Evolutionary conservation across 192 early-diverging fungal genomes (phyloP).

Genomic region (Podila epicladia): DNA sequence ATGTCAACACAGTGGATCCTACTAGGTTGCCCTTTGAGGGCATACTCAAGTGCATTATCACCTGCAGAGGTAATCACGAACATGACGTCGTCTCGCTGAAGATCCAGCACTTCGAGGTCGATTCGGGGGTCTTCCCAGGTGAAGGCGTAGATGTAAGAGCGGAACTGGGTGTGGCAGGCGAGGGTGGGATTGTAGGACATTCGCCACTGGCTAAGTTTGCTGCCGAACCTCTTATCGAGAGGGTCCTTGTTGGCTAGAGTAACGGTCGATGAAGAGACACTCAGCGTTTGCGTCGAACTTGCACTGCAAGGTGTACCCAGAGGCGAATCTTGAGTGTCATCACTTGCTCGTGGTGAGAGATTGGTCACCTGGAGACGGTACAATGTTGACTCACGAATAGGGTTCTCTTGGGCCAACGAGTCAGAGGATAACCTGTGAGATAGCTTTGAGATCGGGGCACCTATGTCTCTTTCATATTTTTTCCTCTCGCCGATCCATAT

Average conservation of each 20-base stretch:
- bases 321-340: no score
- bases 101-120: conserved; percentile 74
- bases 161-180: conserved; percentile 73
- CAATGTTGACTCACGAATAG: no score
- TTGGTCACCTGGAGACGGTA: no score
- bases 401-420: no score
- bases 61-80: conserved; percentile 86
- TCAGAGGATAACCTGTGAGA: no score
- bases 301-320: no score
- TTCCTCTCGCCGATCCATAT: conserved; percentile 81
- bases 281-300: no score
- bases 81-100: conserved; percentile 72
- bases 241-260: neutral
- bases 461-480: conserved; percentile 7
- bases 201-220: conserved; percentile 55
- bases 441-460: neutral
- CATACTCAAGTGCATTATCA: conserved; percentile 85
- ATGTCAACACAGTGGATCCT: conserved; percentile 86
- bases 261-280: neutral
- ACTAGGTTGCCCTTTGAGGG: conserved; percentile 69
- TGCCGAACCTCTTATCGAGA: conserved; percentile 13
- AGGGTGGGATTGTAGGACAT: conserved; percentile 60
- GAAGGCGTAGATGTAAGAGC: conserved; percentile 87
- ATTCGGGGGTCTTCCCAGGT: conserved; percentile 87
- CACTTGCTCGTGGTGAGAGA: no score